A percentile compares a stretch with the other conserved stretches of the same genome.
These are phyloP conservation scores for Boletus rubroflammeus DNA, from an alignment of 768 basidiomycete genomes.

Conservation along the genomic window DNA sequence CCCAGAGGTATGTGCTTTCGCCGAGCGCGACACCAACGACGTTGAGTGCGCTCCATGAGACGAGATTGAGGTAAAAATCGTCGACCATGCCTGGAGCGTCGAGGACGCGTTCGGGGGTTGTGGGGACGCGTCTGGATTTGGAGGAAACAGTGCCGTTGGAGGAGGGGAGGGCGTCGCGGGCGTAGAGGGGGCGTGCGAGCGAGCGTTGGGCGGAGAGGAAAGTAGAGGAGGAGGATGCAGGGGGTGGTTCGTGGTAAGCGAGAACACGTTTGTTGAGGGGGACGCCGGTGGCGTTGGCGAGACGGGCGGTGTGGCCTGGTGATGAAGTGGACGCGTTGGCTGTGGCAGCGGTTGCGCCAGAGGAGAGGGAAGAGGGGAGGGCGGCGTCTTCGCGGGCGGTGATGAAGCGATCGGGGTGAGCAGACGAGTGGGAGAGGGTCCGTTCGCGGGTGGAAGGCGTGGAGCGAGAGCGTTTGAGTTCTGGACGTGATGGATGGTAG, in stretches of 20 bases:
- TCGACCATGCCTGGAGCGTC: slow-evolving; percentile 93
- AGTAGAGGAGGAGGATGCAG: slow-evolving; percentile 70
- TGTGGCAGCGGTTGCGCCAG: slow-evolving; percentile 42
- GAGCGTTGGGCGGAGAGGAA: slow-evolving; percentile 75
- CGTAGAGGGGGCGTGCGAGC: slow-evolving; percentile 71
- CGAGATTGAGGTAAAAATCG: slow-evolving; percentile 95
- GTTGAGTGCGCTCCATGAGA: slow-evolving; percentile 87
- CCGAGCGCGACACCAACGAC: slow-evolving; percentile 87
- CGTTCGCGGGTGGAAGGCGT: slow-evolving; percentile 54
- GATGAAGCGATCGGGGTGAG: slow-evolving; percentile 68
- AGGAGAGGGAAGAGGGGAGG: slow-evolving; percentile 63
- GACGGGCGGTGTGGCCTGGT: slow-evolving; percentile 74
- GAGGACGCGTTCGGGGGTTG: slow-evolving; percentile 86
- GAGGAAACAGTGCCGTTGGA: slow-evolving; percentile 62
- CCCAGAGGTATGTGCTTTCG: slow-evolving; percentile 89
- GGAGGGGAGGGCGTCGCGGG: slow-evolving; percentile 58
- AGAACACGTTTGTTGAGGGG: slow-evolving; percentile 79
- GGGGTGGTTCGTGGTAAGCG: slow-evolving; percentile 85
- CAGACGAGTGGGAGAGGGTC: slow-evolving; percentile 36
- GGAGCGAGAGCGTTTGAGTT: slow-evolving; percentile 69
- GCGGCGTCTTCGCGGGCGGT: slow-evolving; percentile 53
- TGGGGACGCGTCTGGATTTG: slow-evolving; percentile 80
- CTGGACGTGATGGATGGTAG: slow-evolving; percentile 61
- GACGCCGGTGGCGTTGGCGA: slow-evolving; percentile 72
- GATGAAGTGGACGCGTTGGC: slow-evolving; percentile 47